Percentiles rank a stretch among this genome's conserved stretches.
These are phyloP conservation scores for Graphilbum sp. DNA, from an alignment of 2,329 filamentous ascomycete genomes.

Conservation along the genomic window DNA sequence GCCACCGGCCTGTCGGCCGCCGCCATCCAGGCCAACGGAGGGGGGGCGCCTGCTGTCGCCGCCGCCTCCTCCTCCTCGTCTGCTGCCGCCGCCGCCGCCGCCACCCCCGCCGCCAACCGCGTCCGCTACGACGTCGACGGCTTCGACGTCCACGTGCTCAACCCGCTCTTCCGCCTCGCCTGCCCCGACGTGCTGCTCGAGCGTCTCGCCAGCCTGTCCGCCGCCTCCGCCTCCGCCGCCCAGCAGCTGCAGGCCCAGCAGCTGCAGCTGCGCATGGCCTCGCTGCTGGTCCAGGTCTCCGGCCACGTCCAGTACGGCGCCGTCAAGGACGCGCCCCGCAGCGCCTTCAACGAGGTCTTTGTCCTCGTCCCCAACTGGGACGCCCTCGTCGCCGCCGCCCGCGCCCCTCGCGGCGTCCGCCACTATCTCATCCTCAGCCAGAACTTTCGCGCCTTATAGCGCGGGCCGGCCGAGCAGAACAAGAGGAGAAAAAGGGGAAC, in stretches of 20 bases:
- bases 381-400: constrained; percentile 25
- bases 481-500: not conserved
- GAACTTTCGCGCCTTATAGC: constrained; percentile 44
- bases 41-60: not conserved
- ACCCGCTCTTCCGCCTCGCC: constrained; percentile 44
- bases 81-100: too few relatives aligned
- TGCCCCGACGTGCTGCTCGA: constrained; percentile 29
- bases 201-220: not conserved
- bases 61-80: not conserved
- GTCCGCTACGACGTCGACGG: constrained; percentile 57
- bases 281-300: constrained; percentile 56
- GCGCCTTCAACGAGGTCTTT: constrained; percentile 65
- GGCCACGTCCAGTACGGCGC: constrained; percentile 56
- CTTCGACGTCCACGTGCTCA: constrained; percentile 64
- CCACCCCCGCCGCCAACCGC: constrained; percentile 17
- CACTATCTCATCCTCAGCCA: constrained; percentile 56
- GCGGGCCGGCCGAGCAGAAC: not conserved
- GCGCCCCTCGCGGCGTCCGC: constrained; percentile 34
- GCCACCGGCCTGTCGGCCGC: constrained; percentile 18
- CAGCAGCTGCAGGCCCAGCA: constrained; percentile 1
- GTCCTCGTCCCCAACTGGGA: constrained; percentile 66
- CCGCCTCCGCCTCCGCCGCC: constrained; percentile 20
- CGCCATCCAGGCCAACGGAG: not conserved
- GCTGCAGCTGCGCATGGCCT: constrained; percentile 42
- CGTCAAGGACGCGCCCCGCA: constrained; percentile 42